Evolutionary conservation across 148 eudicot genomes (phyloP), one percentile per base, ranked within the genome.

Genomic region (Rheum nobile): DNA sequence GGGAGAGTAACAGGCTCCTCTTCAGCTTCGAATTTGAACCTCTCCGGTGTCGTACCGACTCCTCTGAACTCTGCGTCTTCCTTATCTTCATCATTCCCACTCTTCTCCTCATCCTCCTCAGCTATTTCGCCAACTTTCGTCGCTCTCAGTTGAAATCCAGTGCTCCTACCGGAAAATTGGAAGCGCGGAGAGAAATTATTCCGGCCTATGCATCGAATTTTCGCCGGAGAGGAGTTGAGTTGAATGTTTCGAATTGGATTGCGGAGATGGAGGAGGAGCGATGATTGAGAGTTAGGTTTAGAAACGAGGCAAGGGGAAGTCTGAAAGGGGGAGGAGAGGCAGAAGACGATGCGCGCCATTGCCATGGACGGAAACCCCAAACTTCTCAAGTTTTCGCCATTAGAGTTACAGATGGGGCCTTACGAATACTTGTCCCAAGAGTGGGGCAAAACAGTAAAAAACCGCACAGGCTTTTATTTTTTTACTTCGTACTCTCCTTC

Each of bases 31-130:
- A 74, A 67, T 71, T 84, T 83, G 72, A 92, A 92, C 76, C 93
- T 87, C 13, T 88, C 93, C 38, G 97, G 97, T 87, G 87, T 82
- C 4, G 87, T 88, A 67, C 91, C 87, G 74, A 79, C 69, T n/a
- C 88, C 90, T 72, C 96, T 84, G 31, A 83, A 83, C 41, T 86
- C 88, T 61, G 75, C 77, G 71, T 84, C 81, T 19, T 83, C 84
- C 71, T 80, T 70, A 13, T 86, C 89, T 31, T 68, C 84, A 48
- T 34, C 78, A 21, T 54, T 71, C 77, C 57, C 77, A 76, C 14
- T 29, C 81, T 37, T 65, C 85, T 43, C 42, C 80, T 14, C 69
- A 3, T 48, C 54, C 10, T 34, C 22, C 17, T 17, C 70, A 16
- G 16, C 70, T 0, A 41, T 34, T 32, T 41, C 70, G 70, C 70